These are phyloP conservation scores for Colletotrichum tanaceti DNA, from an alignment of 2,329 filamentous ascomycete genomes.

Conservation along the genomic window DNA sequence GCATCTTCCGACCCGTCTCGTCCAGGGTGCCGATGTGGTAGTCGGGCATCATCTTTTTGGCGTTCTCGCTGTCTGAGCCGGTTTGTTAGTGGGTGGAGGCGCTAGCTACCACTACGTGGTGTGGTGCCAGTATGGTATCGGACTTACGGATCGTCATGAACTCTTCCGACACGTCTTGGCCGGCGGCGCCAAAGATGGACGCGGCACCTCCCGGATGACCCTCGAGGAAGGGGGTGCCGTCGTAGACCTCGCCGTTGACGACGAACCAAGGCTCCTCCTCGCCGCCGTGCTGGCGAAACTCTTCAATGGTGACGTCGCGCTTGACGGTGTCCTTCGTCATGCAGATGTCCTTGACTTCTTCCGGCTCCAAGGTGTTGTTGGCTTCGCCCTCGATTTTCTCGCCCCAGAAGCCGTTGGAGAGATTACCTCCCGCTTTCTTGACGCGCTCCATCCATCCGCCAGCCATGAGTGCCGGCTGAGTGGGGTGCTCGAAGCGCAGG, in stretches of 20 bases:
- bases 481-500: conserved; percentile 88
- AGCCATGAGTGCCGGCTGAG: conserved; percentile 79
- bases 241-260: conserved; percentile 87
- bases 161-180: conserved; percentile 84
- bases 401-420: conserved; percentile 87
- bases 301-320: conserved; percentile 73
- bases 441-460: conserved; percentile 95
- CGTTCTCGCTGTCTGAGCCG: conserved; percentile 84
- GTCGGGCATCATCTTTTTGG: conserved; percentile 86
- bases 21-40: conserved; percentile 88
- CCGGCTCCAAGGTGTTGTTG: conserved; percentile 56
- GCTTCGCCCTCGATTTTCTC: conserved; percentile 71
- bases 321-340: conserved; percentile 79
- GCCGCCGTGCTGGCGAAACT: conserved; percentile 75
- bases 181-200: conserved; percentile 86
- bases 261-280: conserved; percentile 85
- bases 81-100: neutral
- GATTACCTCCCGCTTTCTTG: conserved; percentile 83
- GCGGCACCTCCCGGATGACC: conserved; percentile 87
- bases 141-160: conserved; percentile 90
- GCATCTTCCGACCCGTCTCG: conserved; percentile 61
- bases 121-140: neutral
- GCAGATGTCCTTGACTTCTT: conserved; percentile 73
- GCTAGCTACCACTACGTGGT: too few relatives aligned
- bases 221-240: conserved; percentile 83